These are phyloP conservation scores for Pseudevernia furfuracea DNA, from an alignment of 495 filamentous ascomycete genomes.

Conservation along the genomic window DNA sequence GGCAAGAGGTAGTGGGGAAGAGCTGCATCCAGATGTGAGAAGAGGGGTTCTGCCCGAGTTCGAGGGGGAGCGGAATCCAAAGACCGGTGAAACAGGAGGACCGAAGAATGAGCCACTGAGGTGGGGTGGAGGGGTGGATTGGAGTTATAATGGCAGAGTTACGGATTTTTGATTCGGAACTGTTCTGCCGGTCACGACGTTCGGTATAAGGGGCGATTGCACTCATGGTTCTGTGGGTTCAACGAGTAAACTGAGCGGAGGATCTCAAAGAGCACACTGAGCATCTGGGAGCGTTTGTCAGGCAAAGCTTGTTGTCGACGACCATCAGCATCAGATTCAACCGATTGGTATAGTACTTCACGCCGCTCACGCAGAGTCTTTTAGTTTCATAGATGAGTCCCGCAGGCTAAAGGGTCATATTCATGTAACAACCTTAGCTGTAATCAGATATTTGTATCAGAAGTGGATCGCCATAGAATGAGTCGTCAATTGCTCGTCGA, in stretches of 20 bases:
- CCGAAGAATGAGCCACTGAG: conserved; percentile 95
- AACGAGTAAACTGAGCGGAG: neutral
- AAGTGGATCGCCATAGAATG: neutral
- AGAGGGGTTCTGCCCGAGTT: conserved; percentile 82
- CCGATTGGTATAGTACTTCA: too few relatives aligned
- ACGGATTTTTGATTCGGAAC: conserved; percentile 69
- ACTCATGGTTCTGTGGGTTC: neutral
- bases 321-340: neutral
- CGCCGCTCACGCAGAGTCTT: too few relatives aligned
- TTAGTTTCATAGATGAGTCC: too few relatives aligned
- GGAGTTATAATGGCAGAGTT: conserved; percentile 91
- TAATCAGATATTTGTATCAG: neutral
- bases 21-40: conserved; percentile 62
- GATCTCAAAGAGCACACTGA: neutral
- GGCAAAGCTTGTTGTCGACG: neutral
- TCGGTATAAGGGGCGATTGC: neutral
- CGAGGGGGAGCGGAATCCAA: conserved; percentile 84
- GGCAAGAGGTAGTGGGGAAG: conserved; percentile 48
- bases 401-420: too few relatives aligned
- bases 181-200: neutral
- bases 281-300: neutral
- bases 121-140: conserved; percentile 77
- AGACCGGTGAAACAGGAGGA: conserved; percentile 92
- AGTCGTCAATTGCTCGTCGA: neutral
- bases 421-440: too few relatives aligned